A percentile compares a stretch with the other conserved stretches of the same genome.
phyloP scores from a whole-genome alignment of 768 basidiomycete species.

The Kwoniella sp. region DNA sequence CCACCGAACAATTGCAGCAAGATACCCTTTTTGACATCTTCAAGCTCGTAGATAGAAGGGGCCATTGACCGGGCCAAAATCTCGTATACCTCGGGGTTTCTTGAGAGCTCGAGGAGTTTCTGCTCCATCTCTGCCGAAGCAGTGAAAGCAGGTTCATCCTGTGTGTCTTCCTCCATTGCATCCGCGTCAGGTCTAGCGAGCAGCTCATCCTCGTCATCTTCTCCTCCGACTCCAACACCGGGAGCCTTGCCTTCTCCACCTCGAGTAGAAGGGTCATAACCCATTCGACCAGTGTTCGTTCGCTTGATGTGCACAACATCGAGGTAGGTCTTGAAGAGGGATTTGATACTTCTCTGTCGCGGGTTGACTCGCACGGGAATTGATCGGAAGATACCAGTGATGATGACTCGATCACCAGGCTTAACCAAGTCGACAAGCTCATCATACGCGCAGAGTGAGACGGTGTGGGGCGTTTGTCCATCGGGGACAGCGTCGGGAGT shows the following conservation, averaged over 20 bases:
- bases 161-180: slow-evolving; percentile 55
- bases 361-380: slow-evolving; percentile 95
- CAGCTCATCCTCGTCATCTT: slow-evolving; percentile 66
- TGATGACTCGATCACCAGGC: slow-evolving; percentile 86
- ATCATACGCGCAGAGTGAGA: slow-evolving; percentile 95
- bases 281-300: slow-evolving; percentile 66
- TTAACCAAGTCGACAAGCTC: slow-evolving; percentile 96
- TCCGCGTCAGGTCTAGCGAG: slow-evolving; percentile 42
- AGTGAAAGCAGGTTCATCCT: slow-evolving; percentile 37
- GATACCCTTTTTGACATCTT: slow-evolving; percentile 98
- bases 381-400: slow-evolving; percentile 92
- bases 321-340: slow-evolving; percentile 94
- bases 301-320: slow-evolving; percentile 91
- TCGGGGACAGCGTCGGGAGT: slow-evolving; percentile 98
- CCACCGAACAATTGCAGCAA: slow-evolving; percentile 94
- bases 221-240: slow-evolving; percentile 68
- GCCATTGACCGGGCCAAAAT: slow-evolving; percentile 80
- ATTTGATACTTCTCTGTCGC: slow-evolving; percentile 84
- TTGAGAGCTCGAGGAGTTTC: slow-evolving; percentile 71
- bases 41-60: slow-evolving; percentile 96
- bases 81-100: slow-evolving; percentile 80
- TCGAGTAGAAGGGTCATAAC: slow-evolving; percentile 77
- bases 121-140: slow-evolving; percentile 73
- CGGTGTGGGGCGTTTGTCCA: slow-evolving; percentile 97
- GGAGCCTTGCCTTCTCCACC: slow-evolving; percentile 64